phyloP scores from a whole-genome alignment of 352 stramenopile genomes.

The Chrysophaeum taylorii region DNA sequence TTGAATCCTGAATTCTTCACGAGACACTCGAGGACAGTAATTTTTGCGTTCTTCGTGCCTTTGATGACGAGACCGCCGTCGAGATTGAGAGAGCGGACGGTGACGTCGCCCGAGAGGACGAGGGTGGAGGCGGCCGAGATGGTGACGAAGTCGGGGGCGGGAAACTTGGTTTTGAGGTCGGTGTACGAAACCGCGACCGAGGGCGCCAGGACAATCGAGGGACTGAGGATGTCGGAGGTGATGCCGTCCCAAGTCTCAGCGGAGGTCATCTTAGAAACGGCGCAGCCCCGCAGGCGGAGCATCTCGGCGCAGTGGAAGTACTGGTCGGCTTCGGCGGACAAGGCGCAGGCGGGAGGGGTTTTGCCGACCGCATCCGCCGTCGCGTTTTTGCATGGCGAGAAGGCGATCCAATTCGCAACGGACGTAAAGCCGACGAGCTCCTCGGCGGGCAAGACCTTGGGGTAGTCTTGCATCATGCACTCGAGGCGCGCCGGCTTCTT shows the following conservation, averaged over 20 bases:
- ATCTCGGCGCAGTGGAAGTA: constrained; percentile 41
- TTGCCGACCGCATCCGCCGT: constrained; percentile 38
- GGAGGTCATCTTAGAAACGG: constrained; percentile 23
- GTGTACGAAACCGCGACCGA: constrained; percentile 37
- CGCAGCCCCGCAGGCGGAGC: constrained; percentile 38
- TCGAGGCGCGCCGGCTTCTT: constrained; percentile 80
- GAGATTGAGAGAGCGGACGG: constrained; percentile 38
- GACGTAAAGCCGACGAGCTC: constrained; percentile 71
- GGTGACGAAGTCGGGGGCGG: constrained; percentile 43
- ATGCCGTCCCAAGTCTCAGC: constrained; percentile 3
- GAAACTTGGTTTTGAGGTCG: constrained; percentile 53
- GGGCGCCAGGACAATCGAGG: constrained; percentile 45
- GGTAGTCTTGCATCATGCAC: constrained; percentile 91
- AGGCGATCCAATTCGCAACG: constrained; percentile 60
- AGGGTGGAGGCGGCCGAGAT: constrained; percentile 53
- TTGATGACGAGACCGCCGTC: constrained; percentile 58
- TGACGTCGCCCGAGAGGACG: constrained; percentile 48
- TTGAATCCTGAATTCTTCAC: constrained; percentile 19
- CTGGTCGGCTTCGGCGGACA: constrained; percentile 52
- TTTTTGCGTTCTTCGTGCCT: constrained; percentile 38
- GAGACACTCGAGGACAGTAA: constrained; percentile 14
- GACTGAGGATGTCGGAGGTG: constrained; percentile 25
- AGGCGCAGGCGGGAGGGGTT: constrained; percentile 40
- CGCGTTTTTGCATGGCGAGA: constrained; percentile 66
- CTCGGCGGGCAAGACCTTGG: constrained; percentile 46